phyloP scores from a whole-genome alignment of 2,329 filamentous ascomycete species.

The Pyricularia sp. region DNA sequence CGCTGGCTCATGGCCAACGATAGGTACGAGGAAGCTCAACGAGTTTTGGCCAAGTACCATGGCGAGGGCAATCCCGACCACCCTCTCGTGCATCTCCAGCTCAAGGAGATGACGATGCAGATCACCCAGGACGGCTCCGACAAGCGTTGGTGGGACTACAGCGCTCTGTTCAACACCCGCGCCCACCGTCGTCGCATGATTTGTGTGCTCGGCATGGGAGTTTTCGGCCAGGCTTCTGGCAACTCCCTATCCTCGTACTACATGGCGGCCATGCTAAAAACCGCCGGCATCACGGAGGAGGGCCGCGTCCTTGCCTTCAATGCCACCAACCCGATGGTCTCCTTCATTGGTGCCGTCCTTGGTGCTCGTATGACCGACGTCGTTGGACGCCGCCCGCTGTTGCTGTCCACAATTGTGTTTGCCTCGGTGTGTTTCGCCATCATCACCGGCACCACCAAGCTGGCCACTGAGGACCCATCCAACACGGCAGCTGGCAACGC shows the following conservation, averaged over 20 bases:
- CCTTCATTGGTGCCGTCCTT: constrained; percentile 37
- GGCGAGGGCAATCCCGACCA: constrained; percentile 37
- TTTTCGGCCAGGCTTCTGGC: constrained; percentile 34
- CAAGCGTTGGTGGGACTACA: constrained; percentile 36
- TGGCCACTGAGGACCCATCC: constrained; percentile 24
- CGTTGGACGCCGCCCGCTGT: constrained; percentile 45
- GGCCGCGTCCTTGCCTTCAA: constrained; percentile 39
- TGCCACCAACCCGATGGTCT: constrained; percentile 43
- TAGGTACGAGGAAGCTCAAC: constrained; percentile 26
- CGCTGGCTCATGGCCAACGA: constrained; percentile 35
- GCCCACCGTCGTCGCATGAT: constrained; percentile 28
- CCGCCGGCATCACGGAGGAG: constrained; percentile 40
- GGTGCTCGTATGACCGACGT: constrained; percentile 48
- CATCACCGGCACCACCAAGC: constrained; percentile 37
- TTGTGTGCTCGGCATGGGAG: constrained; percentile 28
- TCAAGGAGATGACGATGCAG: constrained; percentile 16
- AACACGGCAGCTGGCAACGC: constrained; percentile 20
- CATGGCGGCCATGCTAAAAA: constrained; percentile 36
- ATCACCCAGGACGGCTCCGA: constrained; percentile 29
- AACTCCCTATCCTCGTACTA: constrained; percentile 35
- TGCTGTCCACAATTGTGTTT: constrained; percentile 37
- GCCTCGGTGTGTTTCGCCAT: constrained; percentile 36
- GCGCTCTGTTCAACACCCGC: constrained; percentile 28
- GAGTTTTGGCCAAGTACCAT: constrained; percentile 37
- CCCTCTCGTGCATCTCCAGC: constrained; percentile 15